Base-by-base conservation (phyloP, 148 eudicot genomes). In the Pharnaceum exiguum region DNA sequence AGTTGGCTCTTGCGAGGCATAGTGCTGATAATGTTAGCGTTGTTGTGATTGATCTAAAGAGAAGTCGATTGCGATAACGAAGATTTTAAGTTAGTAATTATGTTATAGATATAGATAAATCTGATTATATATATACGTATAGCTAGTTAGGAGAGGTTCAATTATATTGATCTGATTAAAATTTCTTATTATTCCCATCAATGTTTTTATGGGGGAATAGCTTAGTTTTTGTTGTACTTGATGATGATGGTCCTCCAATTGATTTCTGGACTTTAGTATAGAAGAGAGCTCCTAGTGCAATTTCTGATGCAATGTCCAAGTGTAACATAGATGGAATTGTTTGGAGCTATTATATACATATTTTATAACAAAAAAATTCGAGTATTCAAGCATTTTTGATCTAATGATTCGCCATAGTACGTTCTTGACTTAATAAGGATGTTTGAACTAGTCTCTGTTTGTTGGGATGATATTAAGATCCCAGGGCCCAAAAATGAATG, bases 1-100 rank as follows among this genome's bases (percentile, higher is more conserved):
- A 73, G 62, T 62, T 82, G 66, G 87, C 87, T 19, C 56, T 82
- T 69, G 87, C 87, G 26, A 74, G 87, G 73, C 77, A 59, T 10
- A 82, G 81, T 42, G 22, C 73, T 19, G 87, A 82, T 49, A 82
- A 82, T 47, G 79, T 82, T 9, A 82, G 81, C 35, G 87, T 82
- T 30, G 79, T 79, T 1, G 87, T 82, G 5, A 62, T 79, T 25
- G 84, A 82, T 79, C 81, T 82, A 8, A 71, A 75, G 47, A 71
- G 60, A 43, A 30, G 28, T 48, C 16, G 4, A 40, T 44, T 16
- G 35, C 4, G 38, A 44, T 24, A 3, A 18, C 18, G 22, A 7
- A 1, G 7, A 21, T 1, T 0, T 43, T 10, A 7, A 10, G 30
- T 36, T 36, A 5, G 3, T 17, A 22, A 33, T 54, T 31, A 21